Base-by-base conservation (phyloP, 345 rosid genomes). In the Brassica rapa region DNA sequence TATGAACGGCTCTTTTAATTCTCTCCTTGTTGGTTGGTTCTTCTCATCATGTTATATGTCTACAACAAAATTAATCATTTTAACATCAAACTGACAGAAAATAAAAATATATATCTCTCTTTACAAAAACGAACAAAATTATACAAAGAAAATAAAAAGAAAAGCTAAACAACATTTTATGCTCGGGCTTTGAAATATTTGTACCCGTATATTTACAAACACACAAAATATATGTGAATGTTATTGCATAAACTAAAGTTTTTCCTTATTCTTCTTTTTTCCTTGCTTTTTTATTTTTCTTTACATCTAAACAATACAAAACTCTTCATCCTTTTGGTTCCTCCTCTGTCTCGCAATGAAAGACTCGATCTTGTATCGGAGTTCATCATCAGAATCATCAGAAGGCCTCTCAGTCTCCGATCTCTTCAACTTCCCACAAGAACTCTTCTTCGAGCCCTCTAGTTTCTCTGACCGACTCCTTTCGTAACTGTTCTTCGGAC, bases 341-440 rank as follows among this genome's bases (percentile, higher is more conserved):
- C 86, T 89, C 83, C 89, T 90, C 66, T 88, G 97, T 77, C 93
- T 86, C 9, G 89, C 97, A 77, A 92, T 92, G 85, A 90, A 92
- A 57, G 90, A 89, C 82, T 92, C 97, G 2, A 90, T 72, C 46
- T 79, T 85, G 80, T 83, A 60, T 23, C 87, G 77, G 9, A 92
- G 89, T 74, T 92, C 97, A 37, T 92, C 93, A 25, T 79, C 89
- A 0, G 82, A 73, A 84, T 84, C 89, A 62, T 89, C 88, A 5
- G 12, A 35, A 23, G 77, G 64, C 41, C 51, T 62, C 19, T 61
- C 78, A 1, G 70, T 68, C 32, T 65, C 80, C 4, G 76, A 41
- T 55, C 51, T 84, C 72, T 67, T 81, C 70, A 89, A 56, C 59
- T 62, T 81, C 53, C n/a, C 76, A 62, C 57, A 80, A 23, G 85